These are phyloP conservation scores for Thelonectria blattea DNA, from an alignment of 2,329 filamentous ascomycete genomes.

Conservation along the genomic window DNA sequence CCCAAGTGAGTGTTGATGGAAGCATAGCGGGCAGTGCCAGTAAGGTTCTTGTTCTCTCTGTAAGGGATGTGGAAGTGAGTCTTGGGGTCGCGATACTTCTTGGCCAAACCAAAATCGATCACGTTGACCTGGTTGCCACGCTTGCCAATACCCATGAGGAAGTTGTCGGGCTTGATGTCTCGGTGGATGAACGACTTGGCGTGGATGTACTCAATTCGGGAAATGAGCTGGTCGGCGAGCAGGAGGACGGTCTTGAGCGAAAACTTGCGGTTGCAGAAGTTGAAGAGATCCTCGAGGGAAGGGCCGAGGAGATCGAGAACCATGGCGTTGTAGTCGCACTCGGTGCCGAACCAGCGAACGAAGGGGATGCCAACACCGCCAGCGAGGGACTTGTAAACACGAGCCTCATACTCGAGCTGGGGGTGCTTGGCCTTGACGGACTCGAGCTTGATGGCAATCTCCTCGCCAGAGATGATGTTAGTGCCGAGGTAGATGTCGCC, in stretches of 20 bases:
- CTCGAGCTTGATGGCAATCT: conserved; percentile 99
- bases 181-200: conserved; percentile 99
- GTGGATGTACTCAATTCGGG: conserved; percentile 99
- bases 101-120: conserved; percentile 97
- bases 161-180: conserved; percentile 99
- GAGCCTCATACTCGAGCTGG: conserved; percentile 97
- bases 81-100: conserved; percentile 99
- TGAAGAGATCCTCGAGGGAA: conserved; percentile 97
- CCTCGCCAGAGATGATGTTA: conserved; percentile 99
- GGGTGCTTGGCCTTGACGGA: conserved; percentile 99
- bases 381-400: conserved; percentile 88
- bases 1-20: conserved; percentile 99
- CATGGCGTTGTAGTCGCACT: conserved; percentile 99
- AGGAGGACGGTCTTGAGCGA: conserved; percentile 97
- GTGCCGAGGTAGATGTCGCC: conserved; percentile 99
- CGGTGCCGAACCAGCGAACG: conserved; percentile 98
- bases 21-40: conserved; percentile 96
- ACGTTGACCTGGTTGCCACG: conserved; percentile 99
- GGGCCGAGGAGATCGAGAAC: conserved; percentile 96
- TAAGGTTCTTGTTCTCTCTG: conserved; percentile 99
- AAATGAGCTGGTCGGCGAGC: conserved; percentile 97
- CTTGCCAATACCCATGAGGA: conserved; percentile 99
- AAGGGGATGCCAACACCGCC: conserved; percentile 98
- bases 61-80: conserved; percentile 99
- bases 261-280: conserved; percentile 99